A percentile compares a stretch with the other conserved stretches of the same genome.
phyloP scores from a whole-genome alignment of 805 yeast species.

The Schizosaccharomyces cryophilus region DNA sequence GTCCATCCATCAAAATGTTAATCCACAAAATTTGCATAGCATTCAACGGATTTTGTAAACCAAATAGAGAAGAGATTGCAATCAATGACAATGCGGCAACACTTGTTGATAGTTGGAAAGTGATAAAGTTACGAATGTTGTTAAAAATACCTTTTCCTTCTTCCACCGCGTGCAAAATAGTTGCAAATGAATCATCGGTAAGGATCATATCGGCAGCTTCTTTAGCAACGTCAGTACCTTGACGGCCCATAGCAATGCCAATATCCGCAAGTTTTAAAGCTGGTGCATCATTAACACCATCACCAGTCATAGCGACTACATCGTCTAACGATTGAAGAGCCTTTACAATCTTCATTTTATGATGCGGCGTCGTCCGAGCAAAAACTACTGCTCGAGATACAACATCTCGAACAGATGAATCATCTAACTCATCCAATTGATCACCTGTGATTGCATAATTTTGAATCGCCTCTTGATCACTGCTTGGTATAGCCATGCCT shows the following conservation, averaged over 20 bases:
- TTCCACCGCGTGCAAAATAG: conserved; percentile 76
- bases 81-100: conserved; percentile 82
- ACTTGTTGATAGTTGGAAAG: conserved; percentile 86
- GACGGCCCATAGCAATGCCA: conserved; percentile 65
- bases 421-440: conserved; percentile 47
- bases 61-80: conserved; percentile 66
- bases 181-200: conserved; percentile 89
- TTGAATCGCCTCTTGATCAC: conserved; percentile 27
- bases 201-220: conserved; percentile 96
- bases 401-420: conserved; percentile 45
- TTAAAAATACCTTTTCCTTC: conserved; percentile 95
- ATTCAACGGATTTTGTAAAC: conserved; percentile 77
- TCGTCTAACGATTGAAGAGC: conserved; percentile 89
- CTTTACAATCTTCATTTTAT: conserved; percentile 67
- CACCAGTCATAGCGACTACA: conserved; percentile 98
- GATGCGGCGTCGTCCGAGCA: conserved; percentile 90
- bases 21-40: conserved; percentile 98
- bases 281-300: conserved; percentile 97
- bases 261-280: conserved; percentile 87
- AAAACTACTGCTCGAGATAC: conserved; percentile 67
- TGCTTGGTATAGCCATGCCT: conserved; percentile 42
- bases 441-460: conserved; percentile 40
- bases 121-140: conserved; percentile 74
- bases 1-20: conserved; percentile 94
- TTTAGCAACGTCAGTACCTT: conserved; percentile 95